These are phyloP conservation scores for Solanum bulbocastanum DNA, from an alignment of 257 asterid genomes.

Conservation along the genomic window DNA sequence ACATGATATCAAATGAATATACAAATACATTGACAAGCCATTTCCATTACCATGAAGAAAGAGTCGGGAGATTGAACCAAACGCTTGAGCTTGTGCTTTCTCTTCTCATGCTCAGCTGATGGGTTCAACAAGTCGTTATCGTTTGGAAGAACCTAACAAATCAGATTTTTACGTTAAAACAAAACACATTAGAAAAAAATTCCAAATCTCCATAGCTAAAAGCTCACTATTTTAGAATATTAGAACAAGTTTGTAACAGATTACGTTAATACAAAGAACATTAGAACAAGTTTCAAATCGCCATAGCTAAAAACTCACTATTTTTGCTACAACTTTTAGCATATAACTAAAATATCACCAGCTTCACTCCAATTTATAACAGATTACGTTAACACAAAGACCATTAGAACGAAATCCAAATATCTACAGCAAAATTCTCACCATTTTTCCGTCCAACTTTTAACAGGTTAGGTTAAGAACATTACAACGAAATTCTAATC, in stretches of 20 bases:
- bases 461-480: not conserved
- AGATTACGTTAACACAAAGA: not conserved
- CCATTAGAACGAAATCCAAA: not conserved
- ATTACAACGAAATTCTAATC: too few species aligned
- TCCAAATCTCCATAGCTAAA: not conserved
- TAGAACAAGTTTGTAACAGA: not conserved
- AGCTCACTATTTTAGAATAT: not conserved
- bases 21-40: not conserved
- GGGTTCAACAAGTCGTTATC: conserved; percentile 23
- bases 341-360: not conserved
- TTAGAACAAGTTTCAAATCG: not conserved
- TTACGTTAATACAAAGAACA: not conserved
- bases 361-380: not conserved
- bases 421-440: not conserved
- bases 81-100: conserved; percentile 22
- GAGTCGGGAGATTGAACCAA: conserved; percentile 19
- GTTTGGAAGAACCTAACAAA: conserved; percentile 10
- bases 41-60: conserved; percentile 13
- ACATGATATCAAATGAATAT: too few species aligned
- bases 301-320: not conserved
- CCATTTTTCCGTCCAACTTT: not conserved
- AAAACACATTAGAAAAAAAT: not conserved
- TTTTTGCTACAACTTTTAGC: not conserved
- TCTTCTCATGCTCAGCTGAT: conserved; percentile 10
- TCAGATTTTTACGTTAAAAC: not conserved